phyloP scores from a whole-genome alignment of 371 early-diverging fungal genomes.

The Rozella allomycis region DNA sequence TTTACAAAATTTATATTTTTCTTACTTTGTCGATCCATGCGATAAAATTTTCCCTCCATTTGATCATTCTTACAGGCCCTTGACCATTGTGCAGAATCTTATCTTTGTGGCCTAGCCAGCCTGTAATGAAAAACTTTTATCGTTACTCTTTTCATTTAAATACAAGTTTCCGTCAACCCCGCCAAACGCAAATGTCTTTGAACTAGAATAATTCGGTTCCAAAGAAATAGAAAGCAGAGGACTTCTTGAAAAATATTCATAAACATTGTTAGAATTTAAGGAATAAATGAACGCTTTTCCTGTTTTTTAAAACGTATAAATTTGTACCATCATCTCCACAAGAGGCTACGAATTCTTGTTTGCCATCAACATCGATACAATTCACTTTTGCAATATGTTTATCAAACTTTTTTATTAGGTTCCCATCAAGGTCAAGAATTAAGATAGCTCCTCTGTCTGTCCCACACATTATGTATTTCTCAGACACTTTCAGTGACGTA shows the following conservation, averaged over 20 bases:
- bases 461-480: conserved; percentile 28
- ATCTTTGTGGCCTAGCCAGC: conserved; percentile 36
- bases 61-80: conserved; percentile 61
- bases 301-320: conserved; percentile 6
- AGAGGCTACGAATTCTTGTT: conserved; percentile 70
- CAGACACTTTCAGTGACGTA: no score
- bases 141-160: conserved; percentile 33
- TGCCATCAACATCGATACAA: conserved; percentile 52
- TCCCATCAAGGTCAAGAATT: conserved; percentile 77
- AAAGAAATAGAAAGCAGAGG: conserved; percentile 71
- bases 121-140: conserved; percentile 3
- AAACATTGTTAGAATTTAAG: conserved; percentile 37
- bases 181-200: conserved; percentile 62
- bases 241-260: conserved; percentile 46
- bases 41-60: conserved; percentile 58
- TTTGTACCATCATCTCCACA: conserved; percentile 70
- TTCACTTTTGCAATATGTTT: conserved; percentile 59
- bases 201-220: conserved; percentile 56
- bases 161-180: conserved; percentile 69
- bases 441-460: conserved; percentile 82
- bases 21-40: conserved; percentile 80
- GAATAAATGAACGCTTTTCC: conserved; percentile 51
- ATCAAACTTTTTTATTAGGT: conserved; percentile 43
- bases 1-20: no score
- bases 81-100: conserved; percentile 54